phyloP scores from a whole-genome alignment of 2,329 filamentous ascomycete species.

The Lachnellula hyalina region DNA sequence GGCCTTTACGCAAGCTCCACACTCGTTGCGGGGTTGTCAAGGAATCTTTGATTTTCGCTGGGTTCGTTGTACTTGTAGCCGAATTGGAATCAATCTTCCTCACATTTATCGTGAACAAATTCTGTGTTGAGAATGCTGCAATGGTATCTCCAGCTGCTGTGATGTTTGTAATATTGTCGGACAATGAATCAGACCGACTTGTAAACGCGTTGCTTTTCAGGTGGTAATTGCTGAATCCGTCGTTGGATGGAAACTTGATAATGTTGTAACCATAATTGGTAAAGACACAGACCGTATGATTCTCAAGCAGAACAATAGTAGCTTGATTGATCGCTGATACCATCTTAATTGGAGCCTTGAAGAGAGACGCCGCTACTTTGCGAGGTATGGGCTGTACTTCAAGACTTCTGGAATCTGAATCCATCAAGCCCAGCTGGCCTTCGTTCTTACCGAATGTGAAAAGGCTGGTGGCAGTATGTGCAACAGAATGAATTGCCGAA shows the following conservation, averaged over 20 bases:
- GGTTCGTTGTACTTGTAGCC: slow-evolving; percentile 80
- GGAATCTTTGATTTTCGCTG: slow-evolving; percentile 79
- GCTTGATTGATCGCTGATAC: slow-evolving; percentile 88
- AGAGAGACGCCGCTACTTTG: slow-evolving; percentile 81
- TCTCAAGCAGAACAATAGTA: slow-evolving; percentile 78
- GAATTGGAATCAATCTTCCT: slow-evolving; percentile 58
- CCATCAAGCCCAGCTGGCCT: slow-evolving; percentile 88
- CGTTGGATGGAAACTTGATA: slow-evolving; percentile 70
- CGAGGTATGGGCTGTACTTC: slow-evolving; percentile 77
- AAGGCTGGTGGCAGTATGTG: slow-evolving; percentile 72
- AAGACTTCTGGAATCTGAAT: slow-evolving; percentile 87
- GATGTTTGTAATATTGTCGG: slow-evolving; percentile 69
- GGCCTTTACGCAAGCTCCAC: slow-evolving; percentile 75
- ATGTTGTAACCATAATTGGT: slow-evolving; percentile 96
- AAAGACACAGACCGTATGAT: slow-evolving; percentile 87
- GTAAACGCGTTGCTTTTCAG: slow-evolving; percentile 61
- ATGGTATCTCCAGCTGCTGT: slow-evolving; percentile 87
- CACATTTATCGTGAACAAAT: slow-evolving; percentile 80
- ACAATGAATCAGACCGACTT: slow-evolving; percentile 57
- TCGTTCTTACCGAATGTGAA: slow-evolving; percentile 96
- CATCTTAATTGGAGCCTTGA: slow-evolving; percentile 65
- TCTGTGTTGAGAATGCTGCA: slow-evolving; percentile 71
- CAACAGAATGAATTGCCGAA: slow-evolving; percentile 86
- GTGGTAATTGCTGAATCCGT: slow-evolving; percentile 65
- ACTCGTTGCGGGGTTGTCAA: slow-evolving; percentile 74